Conservation (phyloP, 306 rosid genomes). For the Alnus glutinosa region DNA sequence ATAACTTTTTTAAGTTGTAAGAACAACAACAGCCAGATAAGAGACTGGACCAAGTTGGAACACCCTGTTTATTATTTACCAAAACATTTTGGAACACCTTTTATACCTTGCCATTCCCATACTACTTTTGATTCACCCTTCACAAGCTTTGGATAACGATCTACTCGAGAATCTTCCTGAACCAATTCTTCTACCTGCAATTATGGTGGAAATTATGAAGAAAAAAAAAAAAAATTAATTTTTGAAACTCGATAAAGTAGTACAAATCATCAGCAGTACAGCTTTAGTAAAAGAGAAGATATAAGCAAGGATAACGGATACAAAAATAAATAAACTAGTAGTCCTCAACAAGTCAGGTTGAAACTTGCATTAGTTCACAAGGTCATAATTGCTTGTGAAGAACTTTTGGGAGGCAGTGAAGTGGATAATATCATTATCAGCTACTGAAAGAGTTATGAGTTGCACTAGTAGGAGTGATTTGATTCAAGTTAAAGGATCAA, state of each 20-base stretch:
- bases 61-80: not conserved
- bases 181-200: constrained; percentile 87
- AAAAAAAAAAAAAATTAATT: constrained; percentile 4
- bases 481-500: constrained; percentile 20
- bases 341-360: constrained; percentile 8
- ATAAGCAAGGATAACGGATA: constrained; percentile 8
- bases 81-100: not conserved
- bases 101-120: constrained; percentile 88
- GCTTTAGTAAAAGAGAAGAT: constrained; percentile 1
- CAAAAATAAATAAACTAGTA: constrained; percentile 5
- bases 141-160: constrained; percentile 81
- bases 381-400: not conserved
- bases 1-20: not conserved
- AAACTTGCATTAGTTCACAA: not conserved
- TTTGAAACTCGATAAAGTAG: not conserved
- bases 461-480: not conserved
- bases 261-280: constrained; percentile 16
- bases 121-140: constrained; percentile 92
- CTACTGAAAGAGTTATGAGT: not conserved
- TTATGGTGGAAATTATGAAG: constrained; percentile 17
- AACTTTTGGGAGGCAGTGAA: not conserved
- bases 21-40: not conserved
- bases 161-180: constrained; percentile 87
- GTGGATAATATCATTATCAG: not conserved
- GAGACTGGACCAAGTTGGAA: constrained; percentile 10